Base-by-base conservation (phyloP, 2,329 filamentous ascomycete genomes). In the Paraconiothyrium brasiliense region DNA sequence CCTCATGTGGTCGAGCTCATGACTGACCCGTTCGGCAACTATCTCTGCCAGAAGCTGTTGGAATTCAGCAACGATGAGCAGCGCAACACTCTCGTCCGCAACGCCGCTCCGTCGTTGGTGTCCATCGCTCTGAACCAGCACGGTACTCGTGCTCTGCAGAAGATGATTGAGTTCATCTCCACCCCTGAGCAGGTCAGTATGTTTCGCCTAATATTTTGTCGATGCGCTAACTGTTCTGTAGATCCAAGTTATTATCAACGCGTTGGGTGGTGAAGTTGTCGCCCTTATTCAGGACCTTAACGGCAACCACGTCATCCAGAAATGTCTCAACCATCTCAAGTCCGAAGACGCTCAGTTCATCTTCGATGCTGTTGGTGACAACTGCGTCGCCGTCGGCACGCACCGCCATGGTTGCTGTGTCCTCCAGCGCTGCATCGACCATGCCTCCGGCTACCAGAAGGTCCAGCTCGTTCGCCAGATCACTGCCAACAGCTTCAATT, bases 401-500 rank as follows among this genome's bases (percentile, higher is more conserved):
- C 95, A 99, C 76, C 93, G 95, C 65, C 95, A 99, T 76, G 95
- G 95, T 66, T 99, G 95, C 84, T 99, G 95, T 77, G 95, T 99
- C 35, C 87, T 99, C 41, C 95, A 99, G 82, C 92, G 95, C 69
- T 99, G 95, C 84, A 97, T 99, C 72, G 95, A 99, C 73, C 95
- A 99, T 79, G 94, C 95, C 37, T 92, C 93, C 54, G 93, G 93
- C 62, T 85, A 90, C 41, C 95, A 99, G 82, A 97, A 97, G 82
- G 85, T 89, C 62, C 91, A 92, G 82, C 86, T 99, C 64, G 93
- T 99, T 67, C 84, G 87, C 62, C 88, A 92, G 75, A 98, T 99
- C 78, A 97, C 94, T 0, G 85, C 89, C 58, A 91, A 97, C 76
- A 93, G 94, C n/a, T 91, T 92, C 68, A 84, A 90, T 41, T 87